These are phyloP conservation scores for Candida vaughaniae DNA, from an alignment of 805 yeast genomes.

Conservation along the genomic window DNA sequence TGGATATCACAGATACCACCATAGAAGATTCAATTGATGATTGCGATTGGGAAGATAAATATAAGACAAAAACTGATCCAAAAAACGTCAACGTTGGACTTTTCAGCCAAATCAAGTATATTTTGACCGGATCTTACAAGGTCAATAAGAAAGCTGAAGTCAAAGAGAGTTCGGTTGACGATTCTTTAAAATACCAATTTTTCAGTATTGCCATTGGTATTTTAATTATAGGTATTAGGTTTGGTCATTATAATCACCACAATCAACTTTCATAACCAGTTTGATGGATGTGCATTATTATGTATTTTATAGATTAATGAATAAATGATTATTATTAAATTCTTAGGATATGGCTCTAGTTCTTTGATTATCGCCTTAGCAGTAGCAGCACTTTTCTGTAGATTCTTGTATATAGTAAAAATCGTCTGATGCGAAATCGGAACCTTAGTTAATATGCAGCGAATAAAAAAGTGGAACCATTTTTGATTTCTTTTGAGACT, in stretches of 20 bases:
- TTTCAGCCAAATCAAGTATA: constrained; percentile 33
- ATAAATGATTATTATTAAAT: constrained; percentile 5
- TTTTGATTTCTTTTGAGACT: neutral
- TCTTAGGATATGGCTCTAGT: no score
- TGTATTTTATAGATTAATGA: constrained; percentile 9
- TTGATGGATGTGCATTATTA: no score
- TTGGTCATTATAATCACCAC: constrained; percentile 23
- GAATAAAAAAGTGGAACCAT: constrained; percentile 14
- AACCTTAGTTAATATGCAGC: constrained; percentile 6
- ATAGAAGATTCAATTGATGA: constrained; percentile 13
- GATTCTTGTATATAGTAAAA: no score
- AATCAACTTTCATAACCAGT: constrained; percentile 1
- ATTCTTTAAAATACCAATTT: constrained; percentile 40
- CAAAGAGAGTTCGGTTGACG: constrained; percentile 33
- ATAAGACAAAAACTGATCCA: constrained; percentile 9
- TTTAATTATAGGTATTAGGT: constrained; percentile 37
- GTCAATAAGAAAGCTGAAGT: constrained; percentile 14
- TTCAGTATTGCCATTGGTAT: constrained; percentile 43
- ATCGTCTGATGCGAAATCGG: constrained; percentile 10
- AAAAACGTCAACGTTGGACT: constrained; percentile 24
- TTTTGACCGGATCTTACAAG: constrained; percentile 26
- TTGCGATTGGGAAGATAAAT: constrained; percentile 8
- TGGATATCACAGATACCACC: constrained; percentile 6
- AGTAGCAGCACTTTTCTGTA: no score
- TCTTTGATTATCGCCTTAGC: no score